phyloP scores from a whole-genome alignment of 208 protist genomes.

The Endotrypanum monterogeii region DNA sequence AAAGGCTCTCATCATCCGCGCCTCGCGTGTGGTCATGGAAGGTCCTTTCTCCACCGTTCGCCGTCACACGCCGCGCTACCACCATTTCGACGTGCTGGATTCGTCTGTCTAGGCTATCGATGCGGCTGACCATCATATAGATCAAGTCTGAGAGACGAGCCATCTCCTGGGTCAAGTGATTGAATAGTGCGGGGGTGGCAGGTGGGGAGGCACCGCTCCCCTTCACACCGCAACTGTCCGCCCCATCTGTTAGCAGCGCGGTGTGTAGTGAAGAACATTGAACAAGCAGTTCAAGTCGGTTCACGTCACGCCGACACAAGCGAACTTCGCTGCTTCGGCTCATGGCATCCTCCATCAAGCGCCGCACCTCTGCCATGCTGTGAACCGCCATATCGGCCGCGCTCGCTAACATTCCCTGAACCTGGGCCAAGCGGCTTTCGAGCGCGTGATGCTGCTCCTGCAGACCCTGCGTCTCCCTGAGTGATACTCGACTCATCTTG shows the following conservation, averaged over 20 bases:
- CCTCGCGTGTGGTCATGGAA: conserved; percentile 2
- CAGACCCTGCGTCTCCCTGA: conserved; percentile 22
- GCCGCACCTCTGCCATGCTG: conserved; percentile 41
- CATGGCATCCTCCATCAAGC: conserved; percentile 60
- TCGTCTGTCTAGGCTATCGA: conserved; percentile 45
- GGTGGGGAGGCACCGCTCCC: neutral
- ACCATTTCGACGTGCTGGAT: conserved; percentile 37
- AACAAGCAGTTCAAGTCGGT: conserved; percentile 74
- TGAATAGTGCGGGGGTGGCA: neutral
- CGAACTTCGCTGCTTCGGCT: conserved; percentile 53
- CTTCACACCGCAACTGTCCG: neutral
- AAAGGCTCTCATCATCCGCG: conserved; percentile 8
- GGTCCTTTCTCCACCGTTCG: neutral
- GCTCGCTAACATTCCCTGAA: conserved; percentile 53
- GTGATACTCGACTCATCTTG: conserved; percentile 29
- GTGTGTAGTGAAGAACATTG: conserved; percentile 30
- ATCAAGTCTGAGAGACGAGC: conserved; percentile 45
- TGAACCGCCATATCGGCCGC: conserved; percentile 37
- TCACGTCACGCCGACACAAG: conserved; percentile 67
- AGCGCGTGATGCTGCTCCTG: conserved; percentile 36
- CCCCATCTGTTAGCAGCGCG: neutral
- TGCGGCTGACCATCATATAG: conserved; percentile 25
- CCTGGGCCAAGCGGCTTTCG: conserved; percentile 46
- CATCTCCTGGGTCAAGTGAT: conserved; percentile 31
- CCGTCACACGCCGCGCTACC: conserved; percentile 4